Percentiles rank a stretch among this genome's conserved stretches.
Evolutionary conservation across 2,329 filamentous ascomycete genomes (phyloP).

Genomic region (Cryphonectria naterciae): DNA sequence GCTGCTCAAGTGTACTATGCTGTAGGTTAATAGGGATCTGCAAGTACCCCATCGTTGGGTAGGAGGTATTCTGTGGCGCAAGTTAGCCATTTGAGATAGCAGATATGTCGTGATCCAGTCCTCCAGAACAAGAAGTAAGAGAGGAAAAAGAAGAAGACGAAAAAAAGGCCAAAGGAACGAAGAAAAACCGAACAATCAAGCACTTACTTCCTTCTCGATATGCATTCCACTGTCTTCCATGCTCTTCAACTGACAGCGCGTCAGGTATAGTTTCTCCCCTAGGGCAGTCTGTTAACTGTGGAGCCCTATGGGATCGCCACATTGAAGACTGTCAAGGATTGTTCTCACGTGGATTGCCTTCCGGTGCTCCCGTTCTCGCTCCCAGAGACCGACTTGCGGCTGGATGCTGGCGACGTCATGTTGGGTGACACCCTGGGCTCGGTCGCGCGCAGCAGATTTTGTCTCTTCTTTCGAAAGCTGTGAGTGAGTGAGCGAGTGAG

Average conservation of each 20-base stretch:
- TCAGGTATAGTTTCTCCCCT: slow-evolving; percentile 16
- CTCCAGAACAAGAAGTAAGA: too few relatives aligned
- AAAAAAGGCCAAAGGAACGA: neutral
- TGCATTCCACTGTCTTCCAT: slow-evolving; percentile 14
- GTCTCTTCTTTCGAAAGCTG: neutral
- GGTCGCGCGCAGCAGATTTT: neutral
- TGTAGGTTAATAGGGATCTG: neutral
- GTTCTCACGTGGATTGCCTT: slow-evolving; percentile 9
- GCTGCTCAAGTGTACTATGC: neutral
- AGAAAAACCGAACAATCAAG: neutral
- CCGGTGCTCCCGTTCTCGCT: slow-evolving; percentile 3
- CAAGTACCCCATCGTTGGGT: slow-evolving; percentile 16
- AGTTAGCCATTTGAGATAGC: neutral
- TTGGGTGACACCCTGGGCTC: neutral
- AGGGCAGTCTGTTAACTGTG: neutral
- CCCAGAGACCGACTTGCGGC: slow-evolving; percentile 7
- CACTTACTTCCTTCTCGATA: slow-evolving; percentile 18
- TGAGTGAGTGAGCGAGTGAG: neutral
- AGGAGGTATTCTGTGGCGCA: slow-evolving; percentile 14
- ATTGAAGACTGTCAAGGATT: neutral
- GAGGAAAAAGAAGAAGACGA: too few relatives aligned
- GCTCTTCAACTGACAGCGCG: slow-evolving; percentile 14
- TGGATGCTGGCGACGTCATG: slow-evolving; percentile 5
- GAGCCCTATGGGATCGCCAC: neutral
- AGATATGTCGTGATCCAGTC: neutral